Evolutionary conservation across 2,329 filamentous ascomycete genomes (phyloP).

Genomic region (Botryotinia globosa): DNA sequence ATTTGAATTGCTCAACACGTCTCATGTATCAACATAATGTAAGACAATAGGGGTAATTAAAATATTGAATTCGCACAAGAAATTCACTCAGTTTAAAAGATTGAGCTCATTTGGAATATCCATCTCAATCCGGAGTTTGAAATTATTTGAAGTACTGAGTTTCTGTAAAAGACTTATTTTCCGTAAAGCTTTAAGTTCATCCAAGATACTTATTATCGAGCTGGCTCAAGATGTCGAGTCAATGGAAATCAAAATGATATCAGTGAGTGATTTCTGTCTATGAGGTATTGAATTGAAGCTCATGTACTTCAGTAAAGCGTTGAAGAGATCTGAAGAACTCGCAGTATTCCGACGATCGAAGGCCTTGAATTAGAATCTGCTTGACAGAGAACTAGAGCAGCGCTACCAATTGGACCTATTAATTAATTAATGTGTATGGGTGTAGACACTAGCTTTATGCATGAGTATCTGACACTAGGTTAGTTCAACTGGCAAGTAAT

Average conservation of each 20-base stretch:
- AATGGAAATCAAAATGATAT: neutral
- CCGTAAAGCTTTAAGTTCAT: neutral
- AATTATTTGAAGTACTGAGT: neutral
- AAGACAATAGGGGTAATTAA: neutral
- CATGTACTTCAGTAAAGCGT: neutral
- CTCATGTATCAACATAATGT: neutral
- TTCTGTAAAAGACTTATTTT: neutral
- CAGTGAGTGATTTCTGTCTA: neutral
- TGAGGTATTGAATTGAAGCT: neutral
- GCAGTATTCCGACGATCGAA: neutral
- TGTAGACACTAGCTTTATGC: neutral
- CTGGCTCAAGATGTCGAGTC: neutral
- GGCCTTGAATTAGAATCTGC: neutral
- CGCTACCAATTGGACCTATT: neutral
- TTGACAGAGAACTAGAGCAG: neutral
- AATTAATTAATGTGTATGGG: neutral
- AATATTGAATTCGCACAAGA: neutral
- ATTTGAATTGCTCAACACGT: neutral
- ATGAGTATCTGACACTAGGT: neutral
- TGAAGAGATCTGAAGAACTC: neutral
- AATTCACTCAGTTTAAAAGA: neutral
- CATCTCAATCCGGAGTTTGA: neutral
- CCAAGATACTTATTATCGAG: neutral
- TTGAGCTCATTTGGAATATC: neutral
- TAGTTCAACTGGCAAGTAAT: neutral